A percentile compares a stretch with the other conserved stretches of the same genome.
Conservation (phyloP, 306 rosid genomes). For the Begonia fuchsioides region DNA sequence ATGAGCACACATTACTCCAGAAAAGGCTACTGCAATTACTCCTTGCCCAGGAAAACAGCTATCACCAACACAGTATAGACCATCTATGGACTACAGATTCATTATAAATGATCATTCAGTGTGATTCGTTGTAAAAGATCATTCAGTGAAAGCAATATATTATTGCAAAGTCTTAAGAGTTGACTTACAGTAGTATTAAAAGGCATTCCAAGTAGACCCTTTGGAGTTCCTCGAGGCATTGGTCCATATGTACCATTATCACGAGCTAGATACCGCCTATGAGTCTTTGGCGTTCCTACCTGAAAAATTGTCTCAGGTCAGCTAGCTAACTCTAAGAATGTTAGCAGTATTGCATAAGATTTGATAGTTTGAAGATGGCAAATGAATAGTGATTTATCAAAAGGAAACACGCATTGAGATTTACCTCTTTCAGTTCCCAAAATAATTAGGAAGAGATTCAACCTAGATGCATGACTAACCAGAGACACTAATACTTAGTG, state of each 20-base stretch:
- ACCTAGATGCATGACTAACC: too few relatives aligned
- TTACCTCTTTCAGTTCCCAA: too few relatives aligned
- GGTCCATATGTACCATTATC: slow-evolving; percentile 89
- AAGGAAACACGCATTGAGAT: too few relatives aligned
- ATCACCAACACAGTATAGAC: slow-evolving; percentile 91
- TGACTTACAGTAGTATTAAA: slow-evolving; percentile 79
- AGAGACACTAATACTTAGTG: too few relatives aligned
- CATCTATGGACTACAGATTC: slow-evolving; percentile 55
- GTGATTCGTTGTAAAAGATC: too few relatives aligned
- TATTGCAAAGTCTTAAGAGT: slow-evolving; percentile 4
- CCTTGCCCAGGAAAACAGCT: slow-evolving; percentile 99
- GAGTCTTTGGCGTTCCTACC: slow-evolving; percentile 97
- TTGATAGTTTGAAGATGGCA: background rate
- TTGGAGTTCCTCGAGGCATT: slow-evolving; percentile 70
- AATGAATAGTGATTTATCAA: background rate
- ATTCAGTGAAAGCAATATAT: slow-evolving; percentile 10
- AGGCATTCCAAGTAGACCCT: slow-evolving; percentile 94
- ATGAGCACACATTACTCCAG: slow-evolving; percentile 95
- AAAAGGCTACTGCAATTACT: slow-evolving; percentile 90
- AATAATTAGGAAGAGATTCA: too few relatives aligned
- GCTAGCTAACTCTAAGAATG: too few relatives aligned
- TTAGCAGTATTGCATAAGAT: too few relatives aligned
- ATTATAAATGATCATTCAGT: background rate
- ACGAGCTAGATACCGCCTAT: slow-evolving; percentile 72
- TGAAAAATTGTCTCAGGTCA: slow-evolving; percentile 4